Conservation (phyloP, 2,329 filamentous ascomycete species). For the Lachnellula subtilissima region DNA sequence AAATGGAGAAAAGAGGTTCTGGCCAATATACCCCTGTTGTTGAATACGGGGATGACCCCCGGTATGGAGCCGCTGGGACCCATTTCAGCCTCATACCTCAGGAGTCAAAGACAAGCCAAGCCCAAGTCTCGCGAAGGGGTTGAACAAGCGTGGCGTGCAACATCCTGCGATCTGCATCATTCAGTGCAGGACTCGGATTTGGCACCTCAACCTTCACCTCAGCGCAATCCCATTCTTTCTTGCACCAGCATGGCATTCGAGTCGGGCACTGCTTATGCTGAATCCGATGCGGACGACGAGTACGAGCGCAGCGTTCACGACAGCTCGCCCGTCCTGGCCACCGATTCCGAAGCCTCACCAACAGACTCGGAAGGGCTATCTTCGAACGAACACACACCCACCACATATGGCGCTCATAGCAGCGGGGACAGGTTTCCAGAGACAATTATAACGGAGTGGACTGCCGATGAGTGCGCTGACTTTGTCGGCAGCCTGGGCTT, state of each 20-base stretch:
- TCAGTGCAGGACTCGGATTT: not conserved
- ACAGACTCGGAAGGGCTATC: slow-evolving; percentile 69
- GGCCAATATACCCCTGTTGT: too few species aligned
- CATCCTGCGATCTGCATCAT: not conserved
- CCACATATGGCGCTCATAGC: slow-evolving; percentile 65
- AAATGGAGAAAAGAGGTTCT: too few species aligned
- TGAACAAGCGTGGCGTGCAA: not conserved
- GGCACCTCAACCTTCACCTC: not conserved
- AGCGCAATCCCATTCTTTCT: not conserved
- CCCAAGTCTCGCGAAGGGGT: too few species aligned
- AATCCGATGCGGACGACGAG: slow-evolving; percentile 78
- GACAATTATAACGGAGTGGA: slow-evolving; percentile 75
- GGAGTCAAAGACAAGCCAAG: too few species aligned
- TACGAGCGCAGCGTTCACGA: slow-evolving; percentile 69
- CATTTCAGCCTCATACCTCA: too few species aligned
- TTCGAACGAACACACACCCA: slow-evolving; percentile 67
- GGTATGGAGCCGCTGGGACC: too few species aligned
- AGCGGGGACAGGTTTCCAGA: slow-evolving; percentile 64
- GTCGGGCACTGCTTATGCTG: slow-evolving; percentile 66
- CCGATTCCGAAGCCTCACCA: slow-evolving; percentile 63
- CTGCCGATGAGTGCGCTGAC: slow-evolving; percentile 81
- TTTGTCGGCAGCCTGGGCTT: slow-evolving; percentile 78
- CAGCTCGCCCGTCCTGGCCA: slow-evolving; percentile 59
- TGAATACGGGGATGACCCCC: too few species aligned
- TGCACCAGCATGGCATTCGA: slow-evolving; percentile 48